Conservation (phyloP, 2,329 filamentous ascomycete species). For the Scortechinia acanthostroma region DNA sequence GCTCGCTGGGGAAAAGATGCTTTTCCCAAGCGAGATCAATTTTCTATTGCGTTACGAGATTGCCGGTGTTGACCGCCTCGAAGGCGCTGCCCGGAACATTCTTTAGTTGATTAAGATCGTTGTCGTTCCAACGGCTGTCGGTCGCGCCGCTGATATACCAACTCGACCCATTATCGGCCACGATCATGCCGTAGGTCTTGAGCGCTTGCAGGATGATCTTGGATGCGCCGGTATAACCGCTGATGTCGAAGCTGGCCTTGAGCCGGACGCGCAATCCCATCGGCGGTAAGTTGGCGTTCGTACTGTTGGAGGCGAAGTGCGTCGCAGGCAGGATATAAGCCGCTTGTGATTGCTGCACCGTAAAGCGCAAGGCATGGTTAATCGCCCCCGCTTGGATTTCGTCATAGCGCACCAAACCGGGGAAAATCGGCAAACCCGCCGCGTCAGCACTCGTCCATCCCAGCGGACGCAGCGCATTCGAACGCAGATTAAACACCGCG, state of each 20-base stretch:
- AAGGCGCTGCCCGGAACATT: background rate
- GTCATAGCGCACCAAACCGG: background rate
- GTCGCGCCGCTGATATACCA: background rate
- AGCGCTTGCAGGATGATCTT: background rate
- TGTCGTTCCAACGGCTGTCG: background rate
- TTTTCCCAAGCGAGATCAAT: too few relatives aligned
- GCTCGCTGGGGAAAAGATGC: too few relatives aligned
- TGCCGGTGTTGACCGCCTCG: background rate
- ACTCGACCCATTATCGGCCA: background rate
- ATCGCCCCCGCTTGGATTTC: background rate
- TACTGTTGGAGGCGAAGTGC: background rate
- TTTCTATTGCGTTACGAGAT: too few relatives aligned
- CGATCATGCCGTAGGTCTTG: background rate
- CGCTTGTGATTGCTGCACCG: background rate
- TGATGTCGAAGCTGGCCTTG: background rate
- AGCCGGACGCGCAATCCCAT: background rate
- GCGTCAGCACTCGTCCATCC: background rate
- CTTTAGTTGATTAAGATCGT: background rate
- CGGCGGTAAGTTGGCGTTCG: background rate
- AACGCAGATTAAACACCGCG: background rate
- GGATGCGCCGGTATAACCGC: background rate
- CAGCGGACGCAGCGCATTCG: background rate
- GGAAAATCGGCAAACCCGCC: background rate
- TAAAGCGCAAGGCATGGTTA: background rate
- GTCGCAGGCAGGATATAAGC: background rate